Percentiles rank a stretch among this genome's conserved stretches.
These are phyloP conservation scores for Skeletonema tropicum DNA, from an alignment of 108 stramenopile genomes.

Conservation along the genomic window DNA sequence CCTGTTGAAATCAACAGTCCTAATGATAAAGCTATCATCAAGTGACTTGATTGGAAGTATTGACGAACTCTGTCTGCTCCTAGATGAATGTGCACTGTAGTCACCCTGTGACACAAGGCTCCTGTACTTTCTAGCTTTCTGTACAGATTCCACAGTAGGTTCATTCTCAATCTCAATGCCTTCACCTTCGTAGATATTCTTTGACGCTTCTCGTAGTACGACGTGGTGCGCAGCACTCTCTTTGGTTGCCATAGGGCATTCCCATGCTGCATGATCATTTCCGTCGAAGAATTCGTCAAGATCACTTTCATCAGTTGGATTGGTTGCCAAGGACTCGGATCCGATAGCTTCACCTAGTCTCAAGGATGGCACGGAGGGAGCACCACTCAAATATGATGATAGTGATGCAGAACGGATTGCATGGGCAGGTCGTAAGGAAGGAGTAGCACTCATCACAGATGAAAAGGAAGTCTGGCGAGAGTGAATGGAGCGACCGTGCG, in stretches of 20 bases:
- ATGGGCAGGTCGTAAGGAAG: conserved; percentile 23
- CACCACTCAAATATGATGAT: neutral
- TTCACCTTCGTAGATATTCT: conserved; percentile 45
- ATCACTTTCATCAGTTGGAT: conserved; percentile 2
- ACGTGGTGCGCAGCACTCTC: conserved; percentile 12
- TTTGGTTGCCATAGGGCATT: conserved; percentile 19
- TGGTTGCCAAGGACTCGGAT: neutral
- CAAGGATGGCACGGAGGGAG: neutral
- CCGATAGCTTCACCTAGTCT: neutral
- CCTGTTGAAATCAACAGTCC: conserved; percentile 39
- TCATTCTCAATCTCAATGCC: conserved; percentile 51
- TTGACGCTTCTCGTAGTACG: conserved; percentile 48
- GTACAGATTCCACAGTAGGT: conserved; percentile 18
- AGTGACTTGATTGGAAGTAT: conserved; percentile 27
- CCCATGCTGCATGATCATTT: conserved; percentile 18
- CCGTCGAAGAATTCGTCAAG: conserved; percentile 1
- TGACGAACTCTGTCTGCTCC: conserved; percentile 19
- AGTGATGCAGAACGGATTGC: conserved; percentile 44
- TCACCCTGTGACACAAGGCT: conserved; percentile 30
- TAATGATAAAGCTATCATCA: conserved; percentile 50
- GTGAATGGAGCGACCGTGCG: conserved; percentile 25
- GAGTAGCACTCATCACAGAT: neutral
- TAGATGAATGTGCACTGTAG: conserved; percentile 22
- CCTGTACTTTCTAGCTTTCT: conserved; percentile 42
- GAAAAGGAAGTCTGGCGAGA: conserved; percentile 28